phyloP scores from a whole-genome alignment of 192 early-diverging fungal species.

The Backusella luteola region DNA sequence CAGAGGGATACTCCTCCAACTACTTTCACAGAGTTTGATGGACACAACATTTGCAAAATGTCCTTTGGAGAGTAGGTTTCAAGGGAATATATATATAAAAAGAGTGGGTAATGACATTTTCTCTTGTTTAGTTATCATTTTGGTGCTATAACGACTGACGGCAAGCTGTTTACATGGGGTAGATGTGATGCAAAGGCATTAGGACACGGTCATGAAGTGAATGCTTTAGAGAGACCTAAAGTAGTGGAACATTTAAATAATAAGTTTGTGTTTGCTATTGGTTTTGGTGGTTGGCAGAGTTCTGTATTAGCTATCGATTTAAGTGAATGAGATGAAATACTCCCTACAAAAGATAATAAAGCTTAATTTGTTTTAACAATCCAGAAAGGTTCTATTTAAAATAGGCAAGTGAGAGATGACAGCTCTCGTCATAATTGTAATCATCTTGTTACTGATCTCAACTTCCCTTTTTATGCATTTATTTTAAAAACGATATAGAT shows the following conservation, averaged over 20 bases:
- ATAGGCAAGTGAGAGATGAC: not conserved
- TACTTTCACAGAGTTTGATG: not conserved
- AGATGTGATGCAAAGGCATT: conserved; percentile 15
- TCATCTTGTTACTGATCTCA: not conserved
- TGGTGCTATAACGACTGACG: conserved; percentile 23
- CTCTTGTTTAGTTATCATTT: conserved; percentile 22
- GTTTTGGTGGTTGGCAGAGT: conserved; percentile 34
- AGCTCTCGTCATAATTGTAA: not conserved
- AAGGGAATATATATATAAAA: not conserved
- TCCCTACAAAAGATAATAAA: not conserved
- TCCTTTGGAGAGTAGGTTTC: conserved; percentile 29
- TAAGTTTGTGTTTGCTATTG: conserved; percentile 29
- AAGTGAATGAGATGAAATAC: not conserved
- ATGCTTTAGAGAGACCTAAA: not conserved
- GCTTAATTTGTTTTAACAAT: not conserved
- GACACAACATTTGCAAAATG: conserved; percentile 17
- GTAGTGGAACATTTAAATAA: conserved; percentile 7
- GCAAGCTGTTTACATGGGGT: conserved; percentile 25
- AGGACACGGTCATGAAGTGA: conserved; percentile 6
- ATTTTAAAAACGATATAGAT: not conserved
- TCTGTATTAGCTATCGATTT: conserved; percentile 6
- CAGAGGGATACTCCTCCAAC: not conserved
- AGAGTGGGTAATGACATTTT: not conserved
- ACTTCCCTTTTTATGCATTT: not conserved
- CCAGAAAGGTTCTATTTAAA: not conserved